These are phyloP conservation scores for Globisporangium recalcitrans DNA, from an alignment of 352 stramenopile genomes.

Conservation along the genomic window DNA sequence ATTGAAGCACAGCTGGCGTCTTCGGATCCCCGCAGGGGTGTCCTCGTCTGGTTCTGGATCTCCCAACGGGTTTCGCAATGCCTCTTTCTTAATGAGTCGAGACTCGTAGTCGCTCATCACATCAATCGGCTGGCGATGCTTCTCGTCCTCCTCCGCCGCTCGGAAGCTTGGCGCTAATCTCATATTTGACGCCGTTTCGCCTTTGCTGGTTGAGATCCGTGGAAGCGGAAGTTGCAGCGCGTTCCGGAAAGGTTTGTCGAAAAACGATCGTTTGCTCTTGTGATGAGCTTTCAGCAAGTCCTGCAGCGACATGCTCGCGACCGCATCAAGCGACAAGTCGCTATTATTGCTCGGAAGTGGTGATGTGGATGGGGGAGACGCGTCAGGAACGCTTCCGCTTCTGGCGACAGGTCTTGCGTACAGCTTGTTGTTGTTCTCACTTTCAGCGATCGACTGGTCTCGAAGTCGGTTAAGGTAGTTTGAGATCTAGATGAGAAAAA, in stretches of 20 bases:
- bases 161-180: conserved; percentile 57
- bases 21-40: conserved; percentile 59
- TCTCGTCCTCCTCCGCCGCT: conserved; percentile 71
- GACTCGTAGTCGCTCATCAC: conserved; percentile 89
- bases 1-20: conserved; percentile 82
- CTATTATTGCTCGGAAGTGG: conserved; percentile 20
- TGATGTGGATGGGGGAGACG: conserved; percentile 36
- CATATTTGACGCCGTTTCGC: conserved; percentile 20
- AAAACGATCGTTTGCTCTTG: conserved; percentile 48
- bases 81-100: conserved; percentile 82
- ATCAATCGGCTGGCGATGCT: conserved; percentile 80
- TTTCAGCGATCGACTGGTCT: conserved; percentile 68
- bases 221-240: conserved; percentile 36
- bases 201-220: conserved; percentile 17
- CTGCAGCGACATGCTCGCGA: conserved; percentile 62
- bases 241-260: conserved; percentile 36
- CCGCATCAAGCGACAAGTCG: conserved; percentile 42
- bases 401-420: conserved; percentile 38
- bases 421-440: conserved; percentile 76
- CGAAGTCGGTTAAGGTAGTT: conserved; percentile 68
- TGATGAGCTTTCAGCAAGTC: conserved; percentile 46
- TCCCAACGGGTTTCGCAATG: conserved; percentile 74
- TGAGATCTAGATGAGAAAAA: conserved; percentile 36
- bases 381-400: conserved; percentile 25
- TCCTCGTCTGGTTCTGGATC: conserved; percentile 84